Evolutionary conservation across 2,329 filamentous ascomycete species (phyloP).

Genomic region (Claviceps monticola): DNA sequence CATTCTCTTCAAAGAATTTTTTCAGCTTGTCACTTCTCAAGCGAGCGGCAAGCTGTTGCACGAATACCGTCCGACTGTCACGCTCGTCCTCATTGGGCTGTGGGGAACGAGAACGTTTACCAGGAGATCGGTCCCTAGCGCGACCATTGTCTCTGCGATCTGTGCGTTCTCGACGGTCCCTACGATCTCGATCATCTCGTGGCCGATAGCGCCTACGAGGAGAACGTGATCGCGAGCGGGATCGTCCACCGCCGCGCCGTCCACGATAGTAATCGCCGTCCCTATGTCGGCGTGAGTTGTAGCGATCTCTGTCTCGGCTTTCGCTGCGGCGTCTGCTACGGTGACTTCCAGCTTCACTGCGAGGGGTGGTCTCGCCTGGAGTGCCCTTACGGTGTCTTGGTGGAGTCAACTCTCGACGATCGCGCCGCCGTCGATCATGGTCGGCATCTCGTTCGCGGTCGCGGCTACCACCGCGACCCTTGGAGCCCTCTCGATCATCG

Average conservation of each 20-base stretch:
- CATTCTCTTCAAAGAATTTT: slow-evolving; percentile 89
- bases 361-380: slow-evolving; percentile 49
- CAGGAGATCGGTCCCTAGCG: slow-evolving; percentile 33
- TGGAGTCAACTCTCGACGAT: slow-evolving; percentile 43
- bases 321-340: slow-evolving; percentile 70
- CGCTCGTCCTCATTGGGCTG: slow-evolving; percentile 88
- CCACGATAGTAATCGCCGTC: slow-evolving; percentile 57
- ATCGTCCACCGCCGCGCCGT: slow-evolving; percentile 31
- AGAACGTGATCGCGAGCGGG: slow-evolving; percentile 59
- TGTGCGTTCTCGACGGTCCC: slow-evolving; percentile 35
- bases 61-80: slow-evolving; percentile 92
- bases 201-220: slow-evolving; percentile 47
- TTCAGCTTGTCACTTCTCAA: slow-evolving; percentile 86
- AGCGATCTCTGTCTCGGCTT: slow-evolving; percentile 63
- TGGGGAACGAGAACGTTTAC: slow-evolving; percentile 41
- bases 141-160: slow-evolving; percentile 38
- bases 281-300: slow-evolving; percentile 59
- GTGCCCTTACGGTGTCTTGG: slow-evolving; percentile 32
- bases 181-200: slow-evolving; percentile 36
- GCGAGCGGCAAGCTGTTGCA: slow-evolving; percentile 92
- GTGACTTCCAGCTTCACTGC: slow-evolving; percentile 65
- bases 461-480: slow-evolving; percentile 42
- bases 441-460: slow-evolving; percentile 43
- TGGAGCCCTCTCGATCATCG: slow-evolving; percentile 36
- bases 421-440: slow-evolving; percentile 34